Evolutionary conservation across 208 protist species (phyloP).

Genomic region (Leishmania tropica): DNA sequence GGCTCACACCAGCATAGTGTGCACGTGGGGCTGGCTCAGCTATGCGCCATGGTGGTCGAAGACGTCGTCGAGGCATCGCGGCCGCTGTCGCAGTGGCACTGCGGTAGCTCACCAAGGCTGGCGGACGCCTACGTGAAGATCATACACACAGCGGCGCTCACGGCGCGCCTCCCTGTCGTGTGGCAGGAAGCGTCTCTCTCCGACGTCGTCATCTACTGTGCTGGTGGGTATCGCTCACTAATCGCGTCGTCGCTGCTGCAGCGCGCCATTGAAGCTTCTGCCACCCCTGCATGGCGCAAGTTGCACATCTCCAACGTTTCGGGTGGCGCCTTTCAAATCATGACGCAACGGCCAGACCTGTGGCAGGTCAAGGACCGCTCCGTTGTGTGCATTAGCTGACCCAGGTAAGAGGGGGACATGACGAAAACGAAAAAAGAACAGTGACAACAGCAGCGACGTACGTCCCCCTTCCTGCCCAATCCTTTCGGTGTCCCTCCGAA

Average conservation of each 20-base stretch:
- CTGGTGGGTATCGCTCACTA: slow-evolving; percentile 78
- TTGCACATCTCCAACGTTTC: slow-evolving; percentile 52
- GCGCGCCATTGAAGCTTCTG: slow-evolving; percentile 49
- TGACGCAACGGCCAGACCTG: slow-evolving; percentile 80
- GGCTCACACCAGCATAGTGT: slow-evolving; percentile 79
- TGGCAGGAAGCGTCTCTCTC: slow-evolving; percentile 25
- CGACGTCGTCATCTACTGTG: slow-evolving; percentile 74
- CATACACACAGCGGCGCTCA: slow-evolving; percentile 40
- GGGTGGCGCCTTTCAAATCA: slow-evolving; percentile 80
- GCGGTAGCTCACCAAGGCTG: slow-evolving; percentile 31
- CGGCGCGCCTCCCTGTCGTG: slow-evolving; percentile 27
- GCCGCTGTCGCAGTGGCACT: slow-evolving; percentile 2
- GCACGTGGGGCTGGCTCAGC: slow-evolving; percentile 55
- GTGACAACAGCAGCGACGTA: background rate
- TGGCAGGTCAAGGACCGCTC: slow-evolving; percentile 84
- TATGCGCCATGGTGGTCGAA: slow-evolving; percentile 55
- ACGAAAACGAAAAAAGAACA: background rate
- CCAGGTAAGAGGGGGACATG: slow-evolving; percentile 47
- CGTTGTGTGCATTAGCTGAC: slow-evolving; percentile 91
- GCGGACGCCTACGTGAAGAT: slow-evolving; percentile 35
- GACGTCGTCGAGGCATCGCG: slow-evolving; percentile 13
- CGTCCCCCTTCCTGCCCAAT: background rate
- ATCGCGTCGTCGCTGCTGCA: slow-evolving; percentile 72
- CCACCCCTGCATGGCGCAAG: slow-evolving; percentile 13
- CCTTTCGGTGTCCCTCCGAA: background rate